Evolutionary conservation across 2,329 filamentous ascomycete genomes (phyloP), one percentile per base, ranked within the genome.

Genomic region (Penicillium sp.): DNA sequence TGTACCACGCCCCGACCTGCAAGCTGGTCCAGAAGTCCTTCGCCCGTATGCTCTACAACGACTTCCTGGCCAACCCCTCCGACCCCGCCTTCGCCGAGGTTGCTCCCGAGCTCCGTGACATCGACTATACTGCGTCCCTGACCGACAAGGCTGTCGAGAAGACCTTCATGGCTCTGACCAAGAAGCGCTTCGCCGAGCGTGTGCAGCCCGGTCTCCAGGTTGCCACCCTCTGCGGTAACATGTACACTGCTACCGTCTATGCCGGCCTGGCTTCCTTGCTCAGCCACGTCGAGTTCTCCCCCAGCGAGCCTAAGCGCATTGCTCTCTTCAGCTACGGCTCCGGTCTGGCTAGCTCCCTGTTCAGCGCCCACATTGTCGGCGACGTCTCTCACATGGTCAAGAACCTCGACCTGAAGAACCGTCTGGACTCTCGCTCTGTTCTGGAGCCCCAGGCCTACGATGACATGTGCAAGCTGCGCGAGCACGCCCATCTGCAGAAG

Each of bases 11-110:
- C 15, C 90, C 90, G 33, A 93, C 86, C 58, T 94, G 90, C 87
- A 94, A 94, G 80, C 81, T 91, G 51, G 90, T 94, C 55, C 80
- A 88, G 69, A 94, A 94, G 79, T 91, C 88, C 15, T 94, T 91
- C 70, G 90, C 84, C 54, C 88, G 90, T 61, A 81, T 94, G 59
- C 80, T 93, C 51, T 94, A 94, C 82, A 90, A 93, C 71, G 90
- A 94, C 77, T 94, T 88, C 80, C 81, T 93, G 29, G 77, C 78
- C 71, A 82, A 91, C 72, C 84, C 89, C 41, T 80, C 84, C 56
- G 79, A 81, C 72, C 75, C 86, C 40, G 80, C 80, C 49, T 94
- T 93, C 68, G 83, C 83, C 54, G 88, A 91, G 60, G 88, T 93
- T 30, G 83, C 90, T 46, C 81, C 86, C 34, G 89, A 92, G 74